phyloP scores from a whole-genome alignment of 371 early-diverging fungal genomes.

The Mortierella sp. region DNA sequence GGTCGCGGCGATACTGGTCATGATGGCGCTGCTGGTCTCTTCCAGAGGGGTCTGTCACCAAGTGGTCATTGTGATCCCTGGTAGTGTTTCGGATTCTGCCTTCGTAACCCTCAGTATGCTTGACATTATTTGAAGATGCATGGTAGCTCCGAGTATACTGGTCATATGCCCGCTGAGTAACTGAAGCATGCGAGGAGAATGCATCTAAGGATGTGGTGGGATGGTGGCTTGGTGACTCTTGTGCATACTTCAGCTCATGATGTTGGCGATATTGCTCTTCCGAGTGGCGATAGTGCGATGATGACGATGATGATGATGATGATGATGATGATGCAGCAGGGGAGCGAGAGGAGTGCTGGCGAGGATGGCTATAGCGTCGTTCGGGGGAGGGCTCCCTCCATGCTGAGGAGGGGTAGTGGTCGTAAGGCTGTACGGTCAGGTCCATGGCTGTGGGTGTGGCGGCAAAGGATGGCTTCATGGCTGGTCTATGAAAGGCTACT shows the following conservation, averaged over 20 bases:
- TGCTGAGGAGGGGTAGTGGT: slow-evolving; percentile 15
- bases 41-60: slow-evolving; percentile 29
- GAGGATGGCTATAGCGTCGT: slow-evolving; percentile 10
- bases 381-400: slow-evolving; percentile 3
- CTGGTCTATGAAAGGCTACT: neutral
- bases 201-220: neutral
- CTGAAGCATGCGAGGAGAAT: neutral
- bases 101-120: slow-evolving; percentile 44
- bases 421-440: slow-evolving; percentile 4
- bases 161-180: slow-evolving; percentile 12
- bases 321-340: slow-evolving; percentile 8
- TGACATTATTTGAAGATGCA: slow-evolving; percentile 21
- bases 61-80: slow-evolving; percentile 49
- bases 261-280: slow-evolving; percentile 1
- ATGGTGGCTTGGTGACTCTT: neutral
- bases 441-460: slow-evolving; percentile 16
- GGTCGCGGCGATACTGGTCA: slow-evolving; percentile 34
- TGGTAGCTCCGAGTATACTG: slow-evolving; percentile 19
- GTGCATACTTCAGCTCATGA: slow-evolving; percentile 6
- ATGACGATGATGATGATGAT: slow-evolving; percentile 12
- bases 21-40: slow-evolving; percentile 45
- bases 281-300: slow-evolving; percentile 5
- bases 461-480: slow-evolving; percentile 25
- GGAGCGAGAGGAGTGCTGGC: slow-evolving; percentile 13
- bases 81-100: slow-evolving; percentile 41